Conservation (phyloP, 2,329 filamentous ascomycete species). For the Penicillium sp. region DNA sequence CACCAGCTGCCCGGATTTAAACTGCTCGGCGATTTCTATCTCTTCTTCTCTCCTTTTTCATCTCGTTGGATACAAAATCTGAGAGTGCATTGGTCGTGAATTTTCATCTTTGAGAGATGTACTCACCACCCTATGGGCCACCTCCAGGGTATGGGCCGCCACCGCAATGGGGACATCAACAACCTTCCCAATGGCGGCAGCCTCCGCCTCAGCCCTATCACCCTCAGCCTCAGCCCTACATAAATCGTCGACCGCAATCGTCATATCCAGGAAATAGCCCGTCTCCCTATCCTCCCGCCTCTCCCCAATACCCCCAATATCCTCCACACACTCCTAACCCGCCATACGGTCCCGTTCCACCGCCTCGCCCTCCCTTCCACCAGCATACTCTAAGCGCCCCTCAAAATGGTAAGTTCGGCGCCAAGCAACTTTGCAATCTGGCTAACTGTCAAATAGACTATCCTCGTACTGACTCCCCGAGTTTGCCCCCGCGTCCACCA, state of each 20-base stretch:
- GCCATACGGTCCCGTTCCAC: slow-evolving; percentile 9
- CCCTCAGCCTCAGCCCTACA: slow-evolving; percentile 17
- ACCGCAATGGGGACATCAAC: slow-evolving; percentile 17
- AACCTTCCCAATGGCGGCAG: slow-evolving; percentile 16
- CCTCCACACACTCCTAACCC: slow-evolving; percentile 9
- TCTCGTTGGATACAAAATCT: background rate
- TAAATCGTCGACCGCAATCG: slow-evolving; percentile 11
- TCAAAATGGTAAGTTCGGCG: slow-evolving; percentile 11
- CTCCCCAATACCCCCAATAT: slow-evolving; percentile 11
- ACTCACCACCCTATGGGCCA: slow-evolving; percentile 18
- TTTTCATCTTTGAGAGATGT: slow-evolving; percentile 6
- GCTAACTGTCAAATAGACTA: slow-evolving; percentile 36
- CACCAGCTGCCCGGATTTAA: slow-evolving; percentile 2
- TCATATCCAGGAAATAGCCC: slow-evolving; percentile 10
- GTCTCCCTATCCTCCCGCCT: slow-evolving; percentile 6
- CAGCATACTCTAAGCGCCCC: slow-evolving; percentile 12
- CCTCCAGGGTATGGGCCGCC: slow-evolving; percentile 14
- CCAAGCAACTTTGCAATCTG: background rate
- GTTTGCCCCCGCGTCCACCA: slow-evolving; percentile 64
- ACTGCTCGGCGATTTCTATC: slow-evolving; percentile 1
- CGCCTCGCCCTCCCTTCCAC: slow-evolving; percentile 13
- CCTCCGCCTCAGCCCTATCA: slow-evolving; percentile 22
- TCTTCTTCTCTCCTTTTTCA: background rate
- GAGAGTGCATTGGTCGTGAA: background rate
- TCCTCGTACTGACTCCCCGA: slow-evolving; percentile 51